Evolutionary conservation across 164 flowering plant species (phyloP), one percentile per base, ranked within the genome.

Genomic region (Chimonanthus salicifolius): DNA sequence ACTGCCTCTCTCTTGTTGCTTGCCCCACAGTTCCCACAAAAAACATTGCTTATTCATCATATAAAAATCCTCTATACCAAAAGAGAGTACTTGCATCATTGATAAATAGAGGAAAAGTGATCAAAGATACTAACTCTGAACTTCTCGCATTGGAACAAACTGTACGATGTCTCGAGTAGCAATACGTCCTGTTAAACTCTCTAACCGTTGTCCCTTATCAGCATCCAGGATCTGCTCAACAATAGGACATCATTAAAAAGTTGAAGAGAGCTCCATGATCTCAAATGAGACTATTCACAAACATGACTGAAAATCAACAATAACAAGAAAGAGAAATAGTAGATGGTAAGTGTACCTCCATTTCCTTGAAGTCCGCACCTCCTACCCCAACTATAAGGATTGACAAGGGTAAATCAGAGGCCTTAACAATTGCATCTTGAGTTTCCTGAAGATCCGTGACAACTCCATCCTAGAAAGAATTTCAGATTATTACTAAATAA

Each of bases 341-440:
- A 45, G 60, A 64, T 51, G 7, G 11, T 3, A 67, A 18, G 6
- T 3, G 54, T 83, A 92, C 99, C 97, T 93, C 96, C 99, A 93
- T 95, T 74, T 84, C 84, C 73, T 71, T 85, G 58, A 93, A 95
- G 84, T 93, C 96, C 48, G 97, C 96, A 64, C 81, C 75, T 48
- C 99, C 99, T 15, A 95, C 99, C 76, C 99, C 99, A 79, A 95
- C 94, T 50, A 95, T 85, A 15, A 92, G 94, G 79, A 95, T 83
- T 18, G 98, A 93, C 18, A 95, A 80, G 2, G 99, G 99, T 58
- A 95, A 84, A 79, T 92, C 97, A 70, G 99, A 95, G 71, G 99
- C 98, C 79, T 78, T 88, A 58, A 95, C 98, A 82, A 95, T 64
- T 72, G 99, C 90, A 81, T 95, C 83, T 70, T 72, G 87, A 4